These are phyloP conservation scores for Pseudocercospora fuligena DNA, from an alignment of 2,329 filamentous ascomycete genomes.

Conservation along the genomic window DNA sequence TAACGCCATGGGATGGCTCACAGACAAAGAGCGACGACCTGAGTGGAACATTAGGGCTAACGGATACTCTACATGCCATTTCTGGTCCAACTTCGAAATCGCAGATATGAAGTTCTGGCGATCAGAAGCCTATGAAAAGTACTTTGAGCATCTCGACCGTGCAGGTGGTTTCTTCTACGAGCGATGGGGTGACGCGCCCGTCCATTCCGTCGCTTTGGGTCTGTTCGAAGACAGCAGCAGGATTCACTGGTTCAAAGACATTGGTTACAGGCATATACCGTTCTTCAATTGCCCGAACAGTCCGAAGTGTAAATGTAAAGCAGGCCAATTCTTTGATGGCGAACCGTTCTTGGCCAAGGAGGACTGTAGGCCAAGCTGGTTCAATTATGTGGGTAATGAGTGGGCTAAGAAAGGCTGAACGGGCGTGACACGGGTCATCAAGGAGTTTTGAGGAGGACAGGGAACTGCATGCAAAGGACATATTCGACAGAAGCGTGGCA, in stretches of 20 bases:
- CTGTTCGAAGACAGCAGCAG: constrained; percentile 89
- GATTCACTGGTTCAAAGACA: constrained; percentile 96
- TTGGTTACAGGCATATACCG: constrained; percentile 96
- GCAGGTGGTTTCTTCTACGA: constrained; percentile 99
- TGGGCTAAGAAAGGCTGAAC: constrained; percentile 17
- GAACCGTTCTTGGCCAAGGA: constrained; percentile 84
- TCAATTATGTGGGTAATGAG: constrained; percentile 81
- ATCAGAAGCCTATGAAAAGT: constrained; percentile 87
- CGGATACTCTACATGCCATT: constrained; percentile 97
- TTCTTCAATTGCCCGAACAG: constrained; percentile 99
- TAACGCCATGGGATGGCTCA: constrained; percentile 87
- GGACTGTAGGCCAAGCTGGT: constrained; percentile 95
- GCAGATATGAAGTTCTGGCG: constrained; percentile 92
- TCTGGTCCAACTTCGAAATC: constrained; percentile 99
- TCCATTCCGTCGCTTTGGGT: constrained; percentile 91
- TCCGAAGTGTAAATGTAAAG: constrained; percentile 89
- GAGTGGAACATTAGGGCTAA: constrained; percentile 80
- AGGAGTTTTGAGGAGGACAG: not conserved
- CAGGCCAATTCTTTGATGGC: constrained; percentile 86
- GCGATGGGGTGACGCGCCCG: constrained; percentile 95
- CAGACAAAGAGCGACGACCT: constrained; percentile 75
- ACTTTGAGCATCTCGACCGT: constrained; percentile 92
- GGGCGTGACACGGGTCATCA: not conserved
- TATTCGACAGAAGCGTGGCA: constrained; percentile 7
- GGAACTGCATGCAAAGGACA: not conserved